Evolutionary conservation across 805 yeast genomes (phyloP), one percentile per base, ranked within the genome.

Genomic region (Barnettozyma siamensis): DNA sequence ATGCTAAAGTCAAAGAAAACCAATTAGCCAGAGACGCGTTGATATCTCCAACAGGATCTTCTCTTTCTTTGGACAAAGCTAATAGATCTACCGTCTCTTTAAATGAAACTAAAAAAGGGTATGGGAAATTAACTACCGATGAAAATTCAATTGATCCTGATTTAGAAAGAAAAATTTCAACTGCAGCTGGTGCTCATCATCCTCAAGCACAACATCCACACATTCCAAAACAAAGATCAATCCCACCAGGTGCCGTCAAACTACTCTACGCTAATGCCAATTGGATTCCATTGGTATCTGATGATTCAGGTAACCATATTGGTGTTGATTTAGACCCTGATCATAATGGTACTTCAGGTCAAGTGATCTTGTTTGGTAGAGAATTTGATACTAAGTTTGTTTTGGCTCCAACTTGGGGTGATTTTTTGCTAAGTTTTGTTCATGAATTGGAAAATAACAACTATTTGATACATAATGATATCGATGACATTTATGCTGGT

Each of bases 271-370:
- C 96, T n/a, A 87, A 87, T 60, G 79, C 87, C 4, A 77, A 75
- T 54, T 91, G 99, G 99, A 79, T 91, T 44, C 98, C 99, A 3
- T 63, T 91, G 39, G 78, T 86, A 30, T 87, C 91, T 37, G 99
- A 91, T 60, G 79, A 76, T 40, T 82, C 79, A 18, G 99, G 99
- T 35, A 91, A 91, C 65, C 89, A 88, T 61, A 80, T 91, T 48
- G 99, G 88, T 39, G 69, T 93, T 13, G 99, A 91, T 64, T 71
- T 91, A 45, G 80, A 86, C 3, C 91, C 93, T 1, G 96, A 88
- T 7, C 73, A 80, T 9, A 65, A 66, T 21, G 96, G 96, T 34
- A 72, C 69, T 43, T 79, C 84, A 75, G 99, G 98, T 30, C 99
- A 91, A 65, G 83, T 93, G 16, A 91, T 91, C 47, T 58, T 89